Percentiles rank a stretch among this genome's conserved stretches.
Evolutionary conservation across 2,329 filamentous ascomycete genomes (phyloP).

Genomic region (Pseudogymnoascus sp.): DNA sequence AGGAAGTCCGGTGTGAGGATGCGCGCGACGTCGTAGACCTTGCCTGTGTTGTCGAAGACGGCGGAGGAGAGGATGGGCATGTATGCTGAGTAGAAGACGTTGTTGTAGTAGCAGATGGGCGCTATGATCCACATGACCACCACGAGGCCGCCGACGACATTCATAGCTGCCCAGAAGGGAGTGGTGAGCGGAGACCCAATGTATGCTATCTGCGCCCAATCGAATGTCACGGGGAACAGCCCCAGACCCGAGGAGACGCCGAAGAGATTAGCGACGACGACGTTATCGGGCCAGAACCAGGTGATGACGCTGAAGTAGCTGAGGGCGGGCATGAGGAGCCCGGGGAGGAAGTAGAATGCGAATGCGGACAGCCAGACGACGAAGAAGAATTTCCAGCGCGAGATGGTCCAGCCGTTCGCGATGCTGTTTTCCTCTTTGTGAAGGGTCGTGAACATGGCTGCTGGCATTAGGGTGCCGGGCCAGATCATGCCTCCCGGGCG

Average conservation of each 20-base stretch:
- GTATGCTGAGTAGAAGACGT: conserved; percentile 72
- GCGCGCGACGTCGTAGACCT: conserved; percentile 71
- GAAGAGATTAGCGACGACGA: conserved; percentile 80
- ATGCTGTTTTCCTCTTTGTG: conserved; percentile 78
- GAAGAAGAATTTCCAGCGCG: conserved; percentile 77
- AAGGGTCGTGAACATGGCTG: conserved; percentile 79
- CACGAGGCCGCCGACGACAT: conserved; percentile 71
- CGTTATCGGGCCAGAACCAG: conserved; percentile 79
- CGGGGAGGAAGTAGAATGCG: conserved; percentile 77
- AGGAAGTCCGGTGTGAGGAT: conserved; percentile 71
- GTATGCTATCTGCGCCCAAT: conserved; percentile 81
- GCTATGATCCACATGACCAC: conserved; percentile 80
- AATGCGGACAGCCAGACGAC: conserved; percentile 63
- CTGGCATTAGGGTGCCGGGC: conserved; percentile 81
- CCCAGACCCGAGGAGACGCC: conserved; percentile 78
- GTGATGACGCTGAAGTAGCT: conserved; percentile 86
- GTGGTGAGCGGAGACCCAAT: conserved; percentile 79
- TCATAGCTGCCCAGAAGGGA: conserved; percentile 80
- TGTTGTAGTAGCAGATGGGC: conserved; percentile 72
- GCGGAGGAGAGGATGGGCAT: conserved; percentile 79
- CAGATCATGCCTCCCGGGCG: conserved; percentile 85
- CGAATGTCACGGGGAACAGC: conserved; percentile 77
- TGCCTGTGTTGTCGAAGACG: conserved; percentile 78
- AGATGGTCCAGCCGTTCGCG: conserved; percentile 75
- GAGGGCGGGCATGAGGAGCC: conserved; percentile 71